Evolutionary conservation across 768 basidiomycete genomes (phyloP).

Genomic region (Jaapia argillacea): DNA sequence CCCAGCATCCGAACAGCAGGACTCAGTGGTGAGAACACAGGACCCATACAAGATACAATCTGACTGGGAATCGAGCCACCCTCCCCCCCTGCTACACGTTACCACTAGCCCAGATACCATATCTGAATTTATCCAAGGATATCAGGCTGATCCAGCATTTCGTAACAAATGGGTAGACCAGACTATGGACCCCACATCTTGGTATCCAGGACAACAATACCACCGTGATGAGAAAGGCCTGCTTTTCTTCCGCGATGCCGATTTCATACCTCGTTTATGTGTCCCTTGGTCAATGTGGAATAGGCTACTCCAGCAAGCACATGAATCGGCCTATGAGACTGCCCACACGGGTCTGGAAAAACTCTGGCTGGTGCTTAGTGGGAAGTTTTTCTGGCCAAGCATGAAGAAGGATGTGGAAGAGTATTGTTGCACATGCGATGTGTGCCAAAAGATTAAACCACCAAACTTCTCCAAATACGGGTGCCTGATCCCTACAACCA

Average conservation of each 20-base stretch:
- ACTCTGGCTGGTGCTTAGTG: conserved; percentile 1
- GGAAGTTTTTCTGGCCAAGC: conserved; percentile 3
- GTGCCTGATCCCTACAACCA: too few species aligned
- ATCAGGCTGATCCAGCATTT: background rate
- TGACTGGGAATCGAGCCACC: background rate
- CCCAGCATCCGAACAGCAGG: too few species aligned
- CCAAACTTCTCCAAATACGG: too few species aligned
- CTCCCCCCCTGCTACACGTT: background rate
- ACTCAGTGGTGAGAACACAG: too few species aligned
- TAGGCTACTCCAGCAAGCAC: background rate
- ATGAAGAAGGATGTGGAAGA: too few species aligned
- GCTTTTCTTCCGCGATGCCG: conserved; percentile 8
- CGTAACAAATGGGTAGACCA: background rate
- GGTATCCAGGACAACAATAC: conserved; percentile 2
- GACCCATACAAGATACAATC: too few species aligned
- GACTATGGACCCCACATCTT: background rate
- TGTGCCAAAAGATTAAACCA: conserved; percentile 9
- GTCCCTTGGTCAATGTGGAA: conserved; percentile 3
- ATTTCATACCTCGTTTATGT: conserved; percentile 9
- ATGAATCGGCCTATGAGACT: conserved; percentile 5
- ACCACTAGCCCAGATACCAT: background rate
- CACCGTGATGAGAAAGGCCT: conserved; percentile 7
- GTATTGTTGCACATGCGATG: conserved; percentile 6
- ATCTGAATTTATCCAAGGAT: background rate
- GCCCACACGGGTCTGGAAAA: conserved; percentile 8